Evolutionary conservation across 2,329 filamentous ascomycete genomes (phyloP).

Genomic region (Trichophyton benhamiae): DNA sequence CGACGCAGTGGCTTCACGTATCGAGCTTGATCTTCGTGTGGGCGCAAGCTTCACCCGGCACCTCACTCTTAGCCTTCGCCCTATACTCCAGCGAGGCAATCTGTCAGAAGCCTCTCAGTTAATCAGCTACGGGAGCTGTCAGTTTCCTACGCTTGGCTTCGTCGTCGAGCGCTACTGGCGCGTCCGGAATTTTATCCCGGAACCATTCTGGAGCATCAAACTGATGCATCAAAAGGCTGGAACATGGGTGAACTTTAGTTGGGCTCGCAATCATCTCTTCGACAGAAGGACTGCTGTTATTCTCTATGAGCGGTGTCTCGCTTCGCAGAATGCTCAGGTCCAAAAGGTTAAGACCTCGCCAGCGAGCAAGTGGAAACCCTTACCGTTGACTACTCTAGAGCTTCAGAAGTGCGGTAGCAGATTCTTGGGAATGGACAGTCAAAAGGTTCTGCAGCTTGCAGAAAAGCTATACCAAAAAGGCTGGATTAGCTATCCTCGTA

Average conservation of each 20-base stretch:
- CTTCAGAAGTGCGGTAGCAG: slow-evolving; percentile 6
- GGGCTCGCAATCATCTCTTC: slow-evolving; percentile 1
- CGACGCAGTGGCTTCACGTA: slow-evolving; percentile 6
- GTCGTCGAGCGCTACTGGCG: slow-evolving; percentile 5
- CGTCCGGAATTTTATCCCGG: slow-evolving; percentile 5
- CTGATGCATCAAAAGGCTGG: slow-evolving; percentile 5
- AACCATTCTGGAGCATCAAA: slow-evolving; percentile 6
- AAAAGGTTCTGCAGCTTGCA: slow-evolving; percentile 5
- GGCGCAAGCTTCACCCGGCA: slow-evolving; percentile 7
- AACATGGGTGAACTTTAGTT: slow-evolving; percentile 2
- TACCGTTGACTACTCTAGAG: slow-evolving; percentile 6
- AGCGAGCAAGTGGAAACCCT: slow-evolving; percentile 5
- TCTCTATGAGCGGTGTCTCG: slow-evolving; percentile 5
- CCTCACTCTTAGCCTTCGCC: slow-evolving; percentile 6
- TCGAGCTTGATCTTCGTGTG: slow-evolving; percentile 8
- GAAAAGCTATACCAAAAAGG: slow-evolving; percentile 2
- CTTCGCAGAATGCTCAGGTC: slow-evolving; percentile 6
- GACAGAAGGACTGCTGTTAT: slow-evolving; percentile 2
- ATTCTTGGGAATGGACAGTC: slow-evolving; percentile 4
- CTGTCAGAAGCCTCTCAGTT: slow-evolving; percentile 6
- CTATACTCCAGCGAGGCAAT: slow-evolving; percentile 7
- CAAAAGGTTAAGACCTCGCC: slow-evolving; percentile 5
- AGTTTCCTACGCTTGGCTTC: slow-evolving; percentile 5
- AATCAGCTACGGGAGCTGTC: slow-evolving; percentile 6
- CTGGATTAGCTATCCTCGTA: slow-evolving; percentile 6